phyloP scores from a whole-genome alignment of 202 grass and related monocot genomes.

The Digitaria exilis region DNA sequence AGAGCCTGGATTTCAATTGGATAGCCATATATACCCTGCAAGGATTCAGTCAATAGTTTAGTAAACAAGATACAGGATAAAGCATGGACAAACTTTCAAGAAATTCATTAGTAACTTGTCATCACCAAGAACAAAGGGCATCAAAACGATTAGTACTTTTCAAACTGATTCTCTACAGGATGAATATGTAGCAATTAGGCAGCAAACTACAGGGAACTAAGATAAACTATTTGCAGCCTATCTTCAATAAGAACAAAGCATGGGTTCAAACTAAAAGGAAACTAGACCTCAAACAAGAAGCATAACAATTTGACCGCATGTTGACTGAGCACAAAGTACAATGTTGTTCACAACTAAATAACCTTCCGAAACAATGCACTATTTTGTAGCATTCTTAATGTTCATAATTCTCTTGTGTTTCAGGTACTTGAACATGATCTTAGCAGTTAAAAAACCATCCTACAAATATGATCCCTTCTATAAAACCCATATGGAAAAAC shows the following conservation, averaged over 20 bases:
- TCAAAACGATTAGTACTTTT: neutral
- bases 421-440: neutral
- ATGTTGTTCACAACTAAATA: neutral
- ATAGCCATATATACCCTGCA: slow-evolving; percentile 74
- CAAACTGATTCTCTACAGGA: neutral
- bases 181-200: slow-evolving; percentile 11
- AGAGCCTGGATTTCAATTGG: slow-evolving; percentile 73
- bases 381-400: neutral
- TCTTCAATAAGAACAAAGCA: slow-evolving; percentile 20
- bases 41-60: slow-evolving; percentile 19
- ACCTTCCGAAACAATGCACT: slow-evolving; percentile 7
- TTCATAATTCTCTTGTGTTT: slow-evolving; percentile 12
- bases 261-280: neutral
- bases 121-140: slow-evolving; percentile 1
- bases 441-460: neutral
- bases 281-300: neutral
- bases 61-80: slow-evolving; percentile 15
- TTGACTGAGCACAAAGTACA: neutral
- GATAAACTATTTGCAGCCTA: neutral
- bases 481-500: neutral
- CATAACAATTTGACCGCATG: neutral
- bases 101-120: slow-evolving; percentile 23
- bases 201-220: neutral
- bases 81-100: slow-evolving; percentile 11
- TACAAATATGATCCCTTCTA: neutral